A percentile compares a stretch with the other conserved stretches of the same genome.
Conservation (phyloP, 805 yeast genomes). For the Clavispora vitiphila region DNA sequence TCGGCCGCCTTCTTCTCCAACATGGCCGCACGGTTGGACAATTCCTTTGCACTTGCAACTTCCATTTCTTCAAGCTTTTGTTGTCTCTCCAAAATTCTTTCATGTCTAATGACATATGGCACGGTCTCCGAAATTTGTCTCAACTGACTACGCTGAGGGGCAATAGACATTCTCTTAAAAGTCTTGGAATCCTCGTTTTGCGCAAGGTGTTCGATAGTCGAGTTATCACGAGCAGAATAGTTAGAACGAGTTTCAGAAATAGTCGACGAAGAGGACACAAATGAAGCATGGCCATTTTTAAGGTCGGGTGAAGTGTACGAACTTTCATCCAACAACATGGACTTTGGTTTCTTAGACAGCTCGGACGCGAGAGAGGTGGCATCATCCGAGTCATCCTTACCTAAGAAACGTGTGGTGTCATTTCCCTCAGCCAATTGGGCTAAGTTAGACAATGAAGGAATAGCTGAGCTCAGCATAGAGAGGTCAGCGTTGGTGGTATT, state of each 20-base stretch:
- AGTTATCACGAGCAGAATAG: conserved; percentile 1
- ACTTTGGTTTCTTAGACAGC: conserved; percentile 20
- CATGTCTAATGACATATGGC: conserved; percentile 79
- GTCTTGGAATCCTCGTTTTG: conserved; percentile 9
- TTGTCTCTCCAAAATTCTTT: conserved; percentile 67
- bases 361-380: conserved; percentile 18
- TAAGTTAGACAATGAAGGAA: conserved; percentile 59
- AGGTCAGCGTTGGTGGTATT: conserved; percentile 20
- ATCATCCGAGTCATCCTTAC: conserved; percentile 11
- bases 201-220: conserved; percentile 10
- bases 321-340: conserved; percentile 34
- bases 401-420: conserved; percentile 9
- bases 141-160: conserved; percentile 55
- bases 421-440: conserved; percentile 42
- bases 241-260: conserved; percentile 19
- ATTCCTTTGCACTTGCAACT: conserved; percentile 68
- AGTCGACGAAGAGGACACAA: conserved; percentile 28
- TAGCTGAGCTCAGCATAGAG: conserved; percentile 13
- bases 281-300: conserved; percentile 25
- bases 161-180: conserved; percentile 41
- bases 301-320: conserved; percentile 20
- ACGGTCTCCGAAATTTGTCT: conserved; percentile 79
- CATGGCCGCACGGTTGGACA: conserved; percentile 69
- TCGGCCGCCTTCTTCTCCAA: conserved; percentile 71
- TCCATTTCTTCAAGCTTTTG: conserved; percentile 76